Base-by-base conservation (phyloP, 352 stramenopile genomes). In the Pythium oligandrum region DNA sequence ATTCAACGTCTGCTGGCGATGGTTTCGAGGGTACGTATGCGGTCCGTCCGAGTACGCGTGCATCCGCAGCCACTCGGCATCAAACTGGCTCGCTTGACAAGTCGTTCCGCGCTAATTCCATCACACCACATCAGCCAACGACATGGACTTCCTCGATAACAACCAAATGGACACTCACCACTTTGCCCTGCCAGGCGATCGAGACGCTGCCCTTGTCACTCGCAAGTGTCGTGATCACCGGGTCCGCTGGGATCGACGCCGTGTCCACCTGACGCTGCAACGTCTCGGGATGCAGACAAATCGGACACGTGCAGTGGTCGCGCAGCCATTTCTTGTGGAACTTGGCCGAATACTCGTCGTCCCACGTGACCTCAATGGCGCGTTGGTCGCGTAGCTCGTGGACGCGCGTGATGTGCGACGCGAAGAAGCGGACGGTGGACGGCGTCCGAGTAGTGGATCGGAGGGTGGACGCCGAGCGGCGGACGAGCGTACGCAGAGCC, bases 321-420 rank as follows among this genome's bases (percentile, higher is more conserved):
- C 83, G 83, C 56, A 94, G 72, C 83, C 83, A 93, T 44, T 88
- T 75, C 59, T 86, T 90, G 64, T 92, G 83, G 64, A 93, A 93
- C 51, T 78, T 86, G 48, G 83, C 78, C 36, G 66, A 77, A 43
- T 83, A 77, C 39, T 83, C 83, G 64, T 93, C 83, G 32, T 82
- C 63, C 73, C 86, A 93, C 40, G 74, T 88, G 39, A 93, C 67
- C 40, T 66, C 60, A 46, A 93, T 67, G 2, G 83, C 80, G 37
- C 67, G 54, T 45, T 86, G 73, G 26, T 53, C 54, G 4, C 39
- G 54, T n/a, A 88, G 61, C 32, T 90, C 68, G 55, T 81, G 67
- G 39, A 86, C 79, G 38, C 12, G 38, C 38, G 38, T 42, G 38
- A 42, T 12, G 38, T 12, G 38, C 38, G 38, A 12, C 38, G 38